Conservation (phyloP, 1,284 basidiomycete species). For the Pulchroboletus neoregius region DNA sequence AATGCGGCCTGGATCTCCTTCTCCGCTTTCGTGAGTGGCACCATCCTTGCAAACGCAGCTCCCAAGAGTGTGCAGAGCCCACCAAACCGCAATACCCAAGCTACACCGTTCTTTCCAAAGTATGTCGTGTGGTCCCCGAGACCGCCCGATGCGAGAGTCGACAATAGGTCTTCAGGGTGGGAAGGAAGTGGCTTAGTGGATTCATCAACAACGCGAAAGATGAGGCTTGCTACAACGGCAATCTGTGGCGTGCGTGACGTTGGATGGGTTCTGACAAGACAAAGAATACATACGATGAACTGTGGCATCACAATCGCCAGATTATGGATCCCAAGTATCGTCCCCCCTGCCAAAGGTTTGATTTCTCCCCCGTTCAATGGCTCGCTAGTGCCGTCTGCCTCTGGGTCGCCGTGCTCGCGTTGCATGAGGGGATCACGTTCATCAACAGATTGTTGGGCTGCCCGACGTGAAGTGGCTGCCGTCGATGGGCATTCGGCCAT, state of each 20-base stretch:
- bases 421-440: slow-evolving; percentile 70
- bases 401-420: slow-evolving; percentile 41
- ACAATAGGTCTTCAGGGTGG: slow-evolving; percentile 14
- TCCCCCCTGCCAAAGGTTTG: slow-evolving; percentile 80
- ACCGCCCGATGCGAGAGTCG: slow-evolving; percentile 5
- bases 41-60: slow-evolving; percentile 71
- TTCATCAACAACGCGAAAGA: slow-evolving; percentile 79
- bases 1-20: slow-evolving; percentile 79
- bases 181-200: slow-evolving; percentile 37
- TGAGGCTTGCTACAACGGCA: slow-evolving; percentile 82
- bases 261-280: not conserved
- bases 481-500: slow-evolving; percentile 38
- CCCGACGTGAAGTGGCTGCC: not conserved
- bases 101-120: slow-evolving; percentile 80
- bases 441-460: slow-evolving; percentile 8
- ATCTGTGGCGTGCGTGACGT: slow-evolving; percentile 49
- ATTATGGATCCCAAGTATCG: slow-evolving; percentile 93
- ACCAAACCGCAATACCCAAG: slow-evolving; percentile 92
- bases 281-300: slow-evolving; percentile 65
- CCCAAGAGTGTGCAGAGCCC: slow-evolving; percentile 77
- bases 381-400: slow-evolving; percentile 43
- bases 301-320: slow-evolving; percentile 91
- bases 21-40: slow-evolving; percentile 85
- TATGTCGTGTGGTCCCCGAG: slow-evolving; percentile 51
- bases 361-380: slow-evolving; percentile 39